Conservation (phyloP, 1,284 basidiomycete species). For the Omphalotus olearius region DNA sequence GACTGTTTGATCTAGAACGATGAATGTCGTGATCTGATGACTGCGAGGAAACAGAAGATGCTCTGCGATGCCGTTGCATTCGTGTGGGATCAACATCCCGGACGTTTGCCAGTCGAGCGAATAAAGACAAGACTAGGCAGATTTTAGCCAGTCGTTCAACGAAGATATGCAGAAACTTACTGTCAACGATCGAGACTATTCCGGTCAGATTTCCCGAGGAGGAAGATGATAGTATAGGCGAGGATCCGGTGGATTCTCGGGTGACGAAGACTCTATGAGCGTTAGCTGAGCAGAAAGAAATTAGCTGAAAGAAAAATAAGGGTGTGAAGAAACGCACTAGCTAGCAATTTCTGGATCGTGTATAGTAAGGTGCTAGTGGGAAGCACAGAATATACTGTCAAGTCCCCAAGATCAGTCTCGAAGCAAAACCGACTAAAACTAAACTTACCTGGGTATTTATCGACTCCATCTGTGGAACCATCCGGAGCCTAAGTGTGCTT, state of each 20-base stretch:
- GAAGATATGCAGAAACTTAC: conserved; percentile 35
- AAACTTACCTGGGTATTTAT: conserved; percentile 64
- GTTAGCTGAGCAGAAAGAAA: conserved; percentile 43
- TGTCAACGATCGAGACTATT: conserved; percentile 75
- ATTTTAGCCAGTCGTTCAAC: not conserved
- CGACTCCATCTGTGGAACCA: conserved; percentile 66
- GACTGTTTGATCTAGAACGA: conserved; percentile 45
- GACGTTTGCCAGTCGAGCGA: conserved; percentile 67
- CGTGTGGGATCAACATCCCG: conserved; percentile 66
- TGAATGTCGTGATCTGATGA: conserved; percentile 14
- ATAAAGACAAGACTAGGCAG: conserved; percentile 63
- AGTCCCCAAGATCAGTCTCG: not conserved
- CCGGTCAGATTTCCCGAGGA: conserved; percentile 54
- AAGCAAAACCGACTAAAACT: not conserved
- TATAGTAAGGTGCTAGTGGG: conserved; percentile 58
- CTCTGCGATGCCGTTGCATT: conserved; percentile 70
- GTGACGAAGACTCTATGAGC: conserved; percentile 76
- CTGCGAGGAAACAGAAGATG: conserved; percentile 60
- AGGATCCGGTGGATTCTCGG: conserved; percentile 44
- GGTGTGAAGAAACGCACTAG: conserved; percentile 47
- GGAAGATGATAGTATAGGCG: conserved; percentile 36
- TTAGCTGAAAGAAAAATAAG: conserved; percentile 1
- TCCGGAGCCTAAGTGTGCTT: conserved; percentile 45
- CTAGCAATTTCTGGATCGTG: conserved; percentile 72
- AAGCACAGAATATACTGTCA: conserved; percentile 67